Evolutionary conservation across 2,329 filamentous ascomycete genomes (phyloP).

Genomic region (Aspergillus terreus): DNA sequence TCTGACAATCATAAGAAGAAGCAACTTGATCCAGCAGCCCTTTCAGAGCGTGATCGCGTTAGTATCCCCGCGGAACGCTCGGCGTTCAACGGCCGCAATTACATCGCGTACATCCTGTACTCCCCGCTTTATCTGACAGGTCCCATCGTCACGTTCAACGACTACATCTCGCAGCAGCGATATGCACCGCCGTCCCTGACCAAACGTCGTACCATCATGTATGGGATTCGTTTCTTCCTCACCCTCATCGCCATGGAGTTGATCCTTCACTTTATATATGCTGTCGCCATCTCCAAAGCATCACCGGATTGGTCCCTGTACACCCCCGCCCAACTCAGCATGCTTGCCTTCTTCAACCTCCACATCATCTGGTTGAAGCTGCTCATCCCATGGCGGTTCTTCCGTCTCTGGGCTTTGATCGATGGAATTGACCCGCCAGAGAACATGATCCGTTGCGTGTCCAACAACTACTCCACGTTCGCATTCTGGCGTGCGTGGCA

Average conservation of each 20-base stretch:
- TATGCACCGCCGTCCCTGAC: slow-evolving; percentile 71
- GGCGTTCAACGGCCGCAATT: slow-evolving; percentile 79
- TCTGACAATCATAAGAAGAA: slow-evolving; percentile 75
- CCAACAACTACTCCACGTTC: slow-evolving; percentile 85
- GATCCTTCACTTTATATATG: slow-evolving; percentile 86
- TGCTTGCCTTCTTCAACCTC: slow-evolving; percentile 93
- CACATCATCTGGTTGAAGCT: slow-evolving; percentile 98
- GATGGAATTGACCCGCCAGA: slow-evolving; percentile 94
- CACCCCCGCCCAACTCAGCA: slow-evolving; percentile 78
- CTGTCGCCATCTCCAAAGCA: slow-evolving; percentile 83
- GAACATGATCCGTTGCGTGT: slow-evolving; percentile 97
- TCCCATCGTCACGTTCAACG: slow-evolving; percentile 95
- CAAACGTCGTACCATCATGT: slow-evolving; percentile 67
- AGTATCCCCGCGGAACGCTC: slow-evolving; percentile 65
- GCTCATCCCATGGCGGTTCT: slow-evolving; percentile 94
- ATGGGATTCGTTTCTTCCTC: slow-evolving; percentile 76
- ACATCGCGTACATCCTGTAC: slow-evolving; percentile 84
- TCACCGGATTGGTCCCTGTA: slow-evolving; percentile 77
- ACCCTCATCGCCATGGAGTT: slow-evolving; percentile 86
- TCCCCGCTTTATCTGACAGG: slow-evolving; percentile 89
- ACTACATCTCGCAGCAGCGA: slow-evolving; percentile 84
- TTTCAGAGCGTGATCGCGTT: slow-evolving; percentile 87
- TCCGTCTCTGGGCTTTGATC: slow-evolving; percentile 89
- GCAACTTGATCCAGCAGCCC: slow-evolving; percentile 81
- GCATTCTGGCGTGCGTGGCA: slow-evolving; percentile 98